These are phyloP conservation scores for Xylaria sp. DNA, from an alignment of 2,329 filamentous ascomycete genomes.

Conservation along the genomic window DNA sequence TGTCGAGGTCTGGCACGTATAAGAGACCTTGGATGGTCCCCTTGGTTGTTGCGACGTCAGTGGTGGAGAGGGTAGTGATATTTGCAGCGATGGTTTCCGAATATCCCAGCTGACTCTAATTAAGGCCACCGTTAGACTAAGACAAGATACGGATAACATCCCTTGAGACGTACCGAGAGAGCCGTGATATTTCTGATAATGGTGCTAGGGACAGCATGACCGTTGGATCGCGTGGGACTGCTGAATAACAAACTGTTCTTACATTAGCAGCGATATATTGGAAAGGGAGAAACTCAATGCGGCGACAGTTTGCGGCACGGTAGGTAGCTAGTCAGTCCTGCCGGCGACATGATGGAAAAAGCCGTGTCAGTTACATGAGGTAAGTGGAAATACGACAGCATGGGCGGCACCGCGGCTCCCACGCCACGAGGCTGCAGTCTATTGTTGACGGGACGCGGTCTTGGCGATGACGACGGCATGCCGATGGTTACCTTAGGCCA, in stretches of 20 bases:
- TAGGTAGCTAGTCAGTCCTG: neutral
- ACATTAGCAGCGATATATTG: conserved; percentile 35
- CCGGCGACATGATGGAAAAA: neutral
- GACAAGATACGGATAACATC: conserved; percentile 36
- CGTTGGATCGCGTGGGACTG: conserved; percentile 66
- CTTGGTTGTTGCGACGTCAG: conserved; percentile 68
- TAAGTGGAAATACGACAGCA: neutral
- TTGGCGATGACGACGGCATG: conserved; percentile 33
- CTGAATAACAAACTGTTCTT: conserved; percentile 66
- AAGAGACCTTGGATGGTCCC: conserved; percentile 80
- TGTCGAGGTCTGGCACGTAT: conserved; percentile 79
- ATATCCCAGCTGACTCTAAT: conserved; percentile 61
- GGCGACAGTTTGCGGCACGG: neutral
- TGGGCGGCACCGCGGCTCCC: neutral
- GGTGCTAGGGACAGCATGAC: conserved; percentile 62
- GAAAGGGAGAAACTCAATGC: neutral
- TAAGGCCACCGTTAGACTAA: conserved; percentile 24
- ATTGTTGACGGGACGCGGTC: conserved; percentile 12
- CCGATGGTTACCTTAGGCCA: conserved; percentile 8
- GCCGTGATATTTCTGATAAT: conserved; percentile 68
- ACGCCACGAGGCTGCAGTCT: conserved; percentile 1
- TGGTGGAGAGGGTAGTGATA: conserved; percentile 80
- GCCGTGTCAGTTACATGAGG: neutral
- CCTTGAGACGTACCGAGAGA: conserved; percentile 59
- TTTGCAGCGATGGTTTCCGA: conserved; percentile 64